A percentile compares a stretch with the other conserved stretches of the same genome.
phyloP scores from a whole-genome alignment of 2,329 filamentous ascomycete genomes.

The Chalaropsis ovoidea region DNA sequence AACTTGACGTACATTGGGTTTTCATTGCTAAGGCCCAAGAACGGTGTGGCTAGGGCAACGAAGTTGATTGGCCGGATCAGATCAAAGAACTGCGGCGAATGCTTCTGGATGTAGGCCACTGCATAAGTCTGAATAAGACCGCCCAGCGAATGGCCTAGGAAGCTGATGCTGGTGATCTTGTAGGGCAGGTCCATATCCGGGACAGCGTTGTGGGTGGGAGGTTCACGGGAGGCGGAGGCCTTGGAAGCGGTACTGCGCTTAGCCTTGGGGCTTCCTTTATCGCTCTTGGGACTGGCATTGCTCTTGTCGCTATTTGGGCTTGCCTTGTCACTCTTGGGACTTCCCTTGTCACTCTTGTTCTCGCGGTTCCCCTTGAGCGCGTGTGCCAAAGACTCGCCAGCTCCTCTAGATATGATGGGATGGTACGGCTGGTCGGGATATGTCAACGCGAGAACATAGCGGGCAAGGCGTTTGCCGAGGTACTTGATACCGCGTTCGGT shows the following conservation, averaged over 20 bases:
- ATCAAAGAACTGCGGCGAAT: slow-evolving; percentile 83
- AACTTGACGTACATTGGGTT: slow-evolving; percentile 97
- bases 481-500: slow-evolving; percentile 97
- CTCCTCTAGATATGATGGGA: slow-evolving; percentile 46
- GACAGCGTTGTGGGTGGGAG: slow-evolving; percentile 32
- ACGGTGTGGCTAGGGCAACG: slow-evolving; percentile 74
- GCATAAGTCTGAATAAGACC: slow-evolving; percentile 88
- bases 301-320: neutral
- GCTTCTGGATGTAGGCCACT: slow-evolving; percentile 91
- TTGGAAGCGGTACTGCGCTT: neutral
- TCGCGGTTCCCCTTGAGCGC: slow-evolving; percentile 33
- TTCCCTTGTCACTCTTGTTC: slow-evolving; percentile 3
- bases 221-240: neutral
- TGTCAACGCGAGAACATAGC: slow-evolving; percentile 79
- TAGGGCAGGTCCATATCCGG: slow-evolving; percentile 43
- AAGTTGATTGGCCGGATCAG: slow-evolving; percentile 83
- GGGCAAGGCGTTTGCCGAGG: slow-evolving; percentile 84
- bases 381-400: slow-evolving; percentile 37
- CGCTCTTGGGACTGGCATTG: neutral
- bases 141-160: slow-evolving; percentile 83
- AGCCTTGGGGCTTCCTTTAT: neutral
- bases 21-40: slow-evolving; percentile 88
- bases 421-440: slow-evolving; percentile 89
- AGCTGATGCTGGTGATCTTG: slow-evolving; percentile 87
- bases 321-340: neutral